phyloP scores from a whole-genome alignment of 2,329 filamentous ascomycete species.

The Chaetoscypha palmicola region DNA sequence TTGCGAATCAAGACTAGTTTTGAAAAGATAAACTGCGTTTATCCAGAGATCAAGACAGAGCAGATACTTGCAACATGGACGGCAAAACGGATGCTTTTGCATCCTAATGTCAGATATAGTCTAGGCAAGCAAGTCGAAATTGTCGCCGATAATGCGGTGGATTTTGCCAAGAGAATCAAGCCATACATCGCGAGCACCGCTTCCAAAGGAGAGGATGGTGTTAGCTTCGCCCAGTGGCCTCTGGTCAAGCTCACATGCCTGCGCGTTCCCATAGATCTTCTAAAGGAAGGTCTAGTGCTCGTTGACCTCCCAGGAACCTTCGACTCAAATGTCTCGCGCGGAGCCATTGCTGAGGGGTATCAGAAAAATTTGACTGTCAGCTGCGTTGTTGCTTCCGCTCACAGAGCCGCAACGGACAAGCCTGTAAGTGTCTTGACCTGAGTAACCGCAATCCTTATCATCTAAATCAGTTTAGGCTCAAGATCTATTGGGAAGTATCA shows the following conservation, averaged over 20 bases:
- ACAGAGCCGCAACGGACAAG: constrained; percentile 13
- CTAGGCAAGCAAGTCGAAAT: constrained; percentile 10
- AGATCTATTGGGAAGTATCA: constrained; percentile 13
- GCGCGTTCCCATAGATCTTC: constrained; percentile 8
- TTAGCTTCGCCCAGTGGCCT: constrained; percentile 12
- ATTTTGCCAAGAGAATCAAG: constrained; percentile 10
- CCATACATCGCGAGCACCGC: constrained; percentile 14
- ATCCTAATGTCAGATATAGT: constrained; percentile 10
- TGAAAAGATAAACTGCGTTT: constrained; percentile 39
- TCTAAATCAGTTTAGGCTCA: constrained; percentile 10
- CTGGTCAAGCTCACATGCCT: constrained; percentile 17
- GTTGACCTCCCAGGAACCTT: constrained; percentile 20
- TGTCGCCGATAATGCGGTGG: background rate
- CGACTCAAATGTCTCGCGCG: constrained; percentile 19
- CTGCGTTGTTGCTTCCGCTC: constrained; percentile 14
- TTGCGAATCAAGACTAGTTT: constrained; percentile 31
- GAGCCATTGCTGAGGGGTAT: constrained; percentile 11
- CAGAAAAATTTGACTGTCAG: constrained; percentile 15
- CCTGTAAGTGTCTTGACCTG: constrained; percentile 1
- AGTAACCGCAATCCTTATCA: background rate
- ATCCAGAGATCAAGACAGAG: constrained; percentile 31
- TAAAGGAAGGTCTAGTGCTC: constrained; percentile 16
- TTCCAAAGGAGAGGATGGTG: background rate
- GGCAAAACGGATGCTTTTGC: constrained; percentile 8
- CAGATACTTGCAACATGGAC: constrained; percentile 29